phyloP scores from a whole-genome alignment of 441 rosid species.

The Corymbia calophylla region DNA sequence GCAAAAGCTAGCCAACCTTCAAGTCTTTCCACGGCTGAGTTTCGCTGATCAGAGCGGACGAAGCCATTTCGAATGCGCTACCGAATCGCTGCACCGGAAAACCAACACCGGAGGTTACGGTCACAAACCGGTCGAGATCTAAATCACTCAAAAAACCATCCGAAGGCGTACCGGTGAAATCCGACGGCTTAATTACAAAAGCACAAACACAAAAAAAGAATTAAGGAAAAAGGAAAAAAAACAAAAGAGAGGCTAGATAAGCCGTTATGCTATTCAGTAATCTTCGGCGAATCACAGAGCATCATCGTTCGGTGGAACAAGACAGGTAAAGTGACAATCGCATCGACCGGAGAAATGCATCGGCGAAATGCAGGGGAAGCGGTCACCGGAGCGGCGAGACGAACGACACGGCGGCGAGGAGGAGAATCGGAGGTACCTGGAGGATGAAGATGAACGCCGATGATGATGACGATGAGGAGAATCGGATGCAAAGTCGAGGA shows the following conservation, averaged over 20 bases:
- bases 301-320: not conserved
- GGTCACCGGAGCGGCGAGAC: not conserved
- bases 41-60: slow-evolving; percentile 53
- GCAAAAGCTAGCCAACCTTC: slow-evolving; percentile 34
- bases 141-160: not conserved
- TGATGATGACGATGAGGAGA: not conserved
- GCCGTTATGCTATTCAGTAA: not conserved
- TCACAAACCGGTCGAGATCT: not conserved
- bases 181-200: not conserved
- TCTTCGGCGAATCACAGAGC: not conserved
- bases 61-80: slow-evolving; percentile 32
- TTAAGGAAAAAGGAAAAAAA: not conserved
- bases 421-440: not conserved
- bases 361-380: not conserved
- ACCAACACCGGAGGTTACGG: not conserved
- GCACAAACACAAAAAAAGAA: not conserved
- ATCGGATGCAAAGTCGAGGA: not conserved
- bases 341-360: not conserved
- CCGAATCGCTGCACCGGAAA: not conserved
- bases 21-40: slow-evolving; percentile 72
- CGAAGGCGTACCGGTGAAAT: not conserved
- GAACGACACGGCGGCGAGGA: not conserved
- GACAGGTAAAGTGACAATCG: not conserved
- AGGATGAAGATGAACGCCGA: not conserved
- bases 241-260: not conserved